Base-by-base conservation (phyloP, 306 rosid species). In the Vigna radiata region DNA sequence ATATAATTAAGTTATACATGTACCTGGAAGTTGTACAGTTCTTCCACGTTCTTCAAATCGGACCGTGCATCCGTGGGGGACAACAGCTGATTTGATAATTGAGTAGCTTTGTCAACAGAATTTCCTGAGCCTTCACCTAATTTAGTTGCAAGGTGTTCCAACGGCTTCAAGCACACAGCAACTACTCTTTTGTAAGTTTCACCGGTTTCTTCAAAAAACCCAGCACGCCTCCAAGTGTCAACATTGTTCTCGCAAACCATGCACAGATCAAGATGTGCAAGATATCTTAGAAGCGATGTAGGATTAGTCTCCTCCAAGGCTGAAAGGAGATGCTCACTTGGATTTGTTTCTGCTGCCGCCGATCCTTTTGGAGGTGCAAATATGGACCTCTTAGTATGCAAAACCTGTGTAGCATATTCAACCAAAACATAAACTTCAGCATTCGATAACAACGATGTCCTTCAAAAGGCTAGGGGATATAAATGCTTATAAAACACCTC, bases 341-440 rank as follows among this genome's bases (percentile, higher is more conserved):
- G 99, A 85, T 95, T 95, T 75, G 97, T 92, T 91, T 92, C 97
- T 7, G 97, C 97, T 46, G 99, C 99, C 21, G 99, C 99, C 13
- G 98, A 95, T 81, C 99, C 99, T 87, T 91, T 91, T 47, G 96
- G 97, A 33, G 98, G 98, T 0, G 99, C 99, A 86, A 95, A 92
- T 25, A 86, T 48, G 46, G 82, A 88, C 80, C 98, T 92, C 90
- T 92, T 92, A 15, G 98, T 87, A 56, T 89, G 96, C 63, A 95
- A 80, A 77, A 95, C 98, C 99, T 95, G 65, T 52, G 77, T 55
- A 63, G 70, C 83, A 75, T 63, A 84, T 78, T 79, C 63, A 74
- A 53, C 72, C 25, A 74, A 79, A 2, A 80, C 6, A 66, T 60
- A 82, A 39, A 76, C 71, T 55, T 16, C 39, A 75, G 61, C 65